Evolutionary conservation across 2,329 filamentous ascomycete species (phyloP).

Genomic region (Alternaria sp.): DNA sequence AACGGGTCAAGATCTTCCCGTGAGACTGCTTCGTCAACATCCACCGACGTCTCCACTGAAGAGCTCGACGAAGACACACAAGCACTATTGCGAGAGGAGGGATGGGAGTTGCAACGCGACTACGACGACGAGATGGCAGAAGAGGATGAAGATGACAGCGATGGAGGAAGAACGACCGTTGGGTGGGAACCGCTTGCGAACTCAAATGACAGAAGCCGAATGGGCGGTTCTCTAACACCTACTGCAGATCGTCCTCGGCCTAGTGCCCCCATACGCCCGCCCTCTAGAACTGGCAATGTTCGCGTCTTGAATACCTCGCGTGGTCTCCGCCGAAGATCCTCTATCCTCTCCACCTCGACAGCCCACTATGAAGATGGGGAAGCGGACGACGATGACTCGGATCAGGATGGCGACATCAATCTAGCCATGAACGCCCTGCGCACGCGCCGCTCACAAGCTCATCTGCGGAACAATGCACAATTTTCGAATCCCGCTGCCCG

Average conservation of each 20-base stretch:
- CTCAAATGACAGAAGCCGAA: conserved; percentile 56
- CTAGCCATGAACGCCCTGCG: conserved; percentile 50
- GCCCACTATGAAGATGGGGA: conserved; percentile 54
- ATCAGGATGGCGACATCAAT: conserved; percentile 50
- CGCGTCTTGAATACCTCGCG: conserved; percentile 48
- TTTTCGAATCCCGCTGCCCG: conserved; percentile 35
- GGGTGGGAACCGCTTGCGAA: conserved; percentile 57
- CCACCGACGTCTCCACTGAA: conserved; percentile 47
- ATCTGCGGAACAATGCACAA: conserved; percentile 43
- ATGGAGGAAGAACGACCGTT: conserved; percentile 56
- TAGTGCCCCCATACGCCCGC: conserved; percentile 52
- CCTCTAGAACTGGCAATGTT: conserved; percentile 49
- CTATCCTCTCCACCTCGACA: conserved; percentile 47
- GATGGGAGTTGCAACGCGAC: conserved; percentile 52
- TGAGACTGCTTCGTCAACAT: conserved; percentile 45
- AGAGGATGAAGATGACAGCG: conserved; percentile 52
- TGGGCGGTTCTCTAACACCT: conserved; percentile 58
- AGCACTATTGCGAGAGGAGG: conserved; percentile 46
- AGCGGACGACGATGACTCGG: conserved; percentile 55
- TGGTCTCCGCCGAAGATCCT: conserved; percentile 51
- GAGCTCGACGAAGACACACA: conserved; percentile 53
- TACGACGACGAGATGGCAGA: conserved; percentile 53
- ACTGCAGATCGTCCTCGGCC: conserved; percentile 57
- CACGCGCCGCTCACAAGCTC: conserved; percentile 46
- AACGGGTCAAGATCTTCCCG: conserved; percentile 46